Conservation (phyloP, 2,329 filamentous ascomycete species). For the Ceratocystis cubensis region DNA sequence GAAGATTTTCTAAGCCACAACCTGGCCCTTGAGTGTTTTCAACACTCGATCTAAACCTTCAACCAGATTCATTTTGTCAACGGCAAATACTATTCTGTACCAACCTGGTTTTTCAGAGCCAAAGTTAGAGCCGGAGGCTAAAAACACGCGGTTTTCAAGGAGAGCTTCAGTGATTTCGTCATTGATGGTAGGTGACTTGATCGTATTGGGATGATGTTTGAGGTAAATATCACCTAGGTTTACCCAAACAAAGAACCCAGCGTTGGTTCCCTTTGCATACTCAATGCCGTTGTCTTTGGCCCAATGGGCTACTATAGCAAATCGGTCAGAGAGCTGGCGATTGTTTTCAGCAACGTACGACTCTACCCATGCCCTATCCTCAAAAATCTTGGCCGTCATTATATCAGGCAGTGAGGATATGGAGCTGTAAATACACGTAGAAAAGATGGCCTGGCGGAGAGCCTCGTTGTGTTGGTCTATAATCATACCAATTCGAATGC, state of each 20-base stretch:
- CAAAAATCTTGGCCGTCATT: conserved; percentile 32
- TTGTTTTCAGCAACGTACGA: conserved; percentile 35
- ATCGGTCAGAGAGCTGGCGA: conserved; percentile 30
- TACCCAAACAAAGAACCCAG: conserved; percentile 44
- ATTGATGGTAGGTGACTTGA: conserved; percentile 23
- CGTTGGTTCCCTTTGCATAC: conserved; percentile 37
- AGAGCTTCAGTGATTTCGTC: conserved; percentile 26
- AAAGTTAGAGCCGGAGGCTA: conserved; percentile 30
- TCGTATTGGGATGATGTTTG: conserved; percentile 20
- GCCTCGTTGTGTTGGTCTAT: conserved; percentile 35
- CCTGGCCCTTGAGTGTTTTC: conserved; percentile 11
- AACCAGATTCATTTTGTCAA: conserved; percentile 26
- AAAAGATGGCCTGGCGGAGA: conserved; percentile 30
- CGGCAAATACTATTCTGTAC: conserved; percentile 32
- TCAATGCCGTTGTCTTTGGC: conserved; percentile 32
- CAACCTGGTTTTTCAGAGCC: conserved; percentile 31
- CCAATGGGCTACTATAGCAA: conserved; percentile 30
- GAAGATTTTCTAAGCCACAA: not conserved
- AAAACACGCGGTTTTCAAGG: conserved; percentile 28
- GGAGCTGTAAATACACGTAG: conserved; percentile 33
- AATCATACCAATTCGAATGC: conserved; percentile 40
- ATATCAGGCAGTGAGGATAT: conserved; percentile 35
- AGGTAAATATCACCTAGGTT: conserved; percentile 31
- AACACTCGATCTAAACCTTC: conserved; percentile 23
- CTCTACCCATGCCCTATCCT: conserved; percentile 34